Conservation (phyloP, 257 asterid species). For the Nyctanthes arbortristis region DNA sequence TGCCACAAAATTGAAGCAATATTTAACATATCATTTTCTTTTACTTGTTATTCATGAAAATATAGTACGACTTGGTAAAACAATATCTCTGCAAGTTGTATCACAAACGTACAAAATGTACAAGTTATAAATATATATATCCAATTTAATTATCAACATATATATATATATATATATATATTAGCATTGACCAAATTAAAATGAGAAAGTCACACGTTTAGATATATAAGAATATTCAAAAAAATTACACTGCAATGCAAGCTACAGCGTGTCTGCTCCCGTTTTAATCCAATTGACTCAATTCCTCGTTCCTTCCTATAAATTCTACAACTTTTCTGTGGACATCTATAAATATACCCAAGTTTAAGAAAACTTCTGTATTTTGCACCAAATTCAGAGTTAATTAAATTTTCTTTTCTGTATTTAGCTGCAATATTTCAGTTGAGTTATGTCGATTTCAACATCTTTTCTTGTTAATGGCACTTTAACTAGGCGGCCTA, state of each 20-base stretch:
- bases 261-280: slow-evolving; percentile 33
- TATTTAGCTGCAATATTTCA: neutral
- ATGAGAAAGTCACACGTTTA: slow-evolving; percentile 29
- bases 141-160: too few relatives aligned
- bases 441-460: slow-evolving; percentile 27
- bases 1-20: too few relatives aligned
- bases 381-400: neutral
- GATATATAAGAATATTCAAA: slow-evolving; percentile 4
- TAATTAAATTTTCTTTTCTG: neutral
- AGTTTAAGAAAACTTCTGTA: neutral
- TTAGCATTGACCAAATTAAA: neutral
- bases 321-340: slow-evolving; percentile 3
- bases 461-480: slow-evolving; percentile 13
- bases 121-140: neutral
- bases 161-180: too few relatives aligned
- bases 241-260: neutral
- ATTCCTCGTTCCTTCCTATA: slow-evolving; percentile 17
- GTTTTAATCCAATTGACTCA: neutral
- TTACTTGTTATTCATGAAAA: neutral
- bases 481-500: slow-evolving; percentile 12
- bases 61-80: neutral
- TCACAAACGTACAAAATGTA: neutral
- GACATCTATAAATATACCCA: slow-evolving; percentile 6
- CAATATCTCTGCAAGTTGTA: neutral
- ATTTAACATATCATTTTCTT: neutral